Percentiles rank a stretch among this genome's conserved stretches.
Evolutionary conservation across 208 protist genomes (phyloP).

Genomic region (Zelonia costaricensis): DNA sequence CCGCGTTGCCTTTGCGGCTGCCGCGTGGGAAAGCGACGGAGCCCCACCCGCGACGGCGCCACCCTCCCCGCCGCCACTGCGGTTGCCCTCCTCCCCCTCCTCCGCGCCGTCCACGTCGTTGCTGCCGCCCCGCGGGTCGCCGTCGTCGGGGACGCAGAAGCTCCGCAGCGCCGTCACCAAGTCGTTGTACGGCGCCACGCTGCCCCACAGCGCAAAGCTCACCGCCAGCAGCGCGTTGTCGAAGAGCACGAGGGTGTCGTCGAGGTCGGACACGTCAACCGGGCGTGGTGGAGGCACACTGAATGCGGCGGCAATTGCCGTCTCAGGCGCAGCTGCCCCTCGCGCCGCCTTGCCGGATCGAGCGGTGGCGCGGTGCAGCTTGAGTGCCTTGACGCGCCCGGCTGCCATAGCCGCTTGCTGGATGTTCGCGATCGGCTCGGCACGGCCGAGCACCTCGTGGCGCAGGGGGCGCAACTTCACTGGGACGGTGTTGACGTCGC

Average conservation of each 20-base stretch:
- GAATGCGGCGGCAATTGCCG: background rate
- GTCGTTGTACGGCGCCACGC: slow-evolving; percentile 53
- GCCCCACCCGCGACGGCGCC: background rate
- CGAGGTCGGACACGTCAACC: slow-evolving; percentile 36
- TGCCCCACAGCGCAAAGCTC: slow-evolving; percentile 59
- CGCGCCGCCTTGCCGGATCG: background rate
- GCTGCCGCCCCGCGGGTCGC: background rate
- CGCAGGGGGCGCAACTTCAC: slow-evolving; percentile 34
- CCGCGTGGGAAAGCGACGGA: background rate
- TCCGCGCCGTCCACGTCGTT: background rate
- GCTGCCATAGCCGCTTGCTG: slow-evolving; percentile 15
- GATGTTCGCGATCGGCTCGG: slow-evolving; percentile 20
- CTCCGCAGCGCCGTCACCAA: slow-evolving; percentile 30
- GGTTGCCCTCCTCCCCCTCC: background rate
- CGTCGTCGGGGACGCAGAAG: slow-evolving; percentile 27
- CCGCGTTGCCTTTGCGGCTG: background rate
- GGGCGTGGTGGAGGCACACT: slow-evolving; percentile 4
- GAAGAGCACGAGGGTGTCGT: slow-evolving; percentile 33
- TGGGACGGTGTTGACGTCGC: slow-evolving; percentile 11
- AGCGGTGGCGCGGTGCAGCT: background rate
- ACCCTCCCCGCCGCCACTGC: background rate
- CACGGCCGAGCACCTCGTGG: slow-evolving; percentile 22
- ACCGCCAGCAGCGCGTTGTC: slow-evolving; percentile 60
- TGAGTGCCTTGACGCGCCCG: slow-evolving; percentile 4
- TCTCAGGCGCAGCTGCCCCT: background rate